phyloP scores from a whole-genome alignment of 768 basidiomycete species.

The Chalciporus pseudorubinellus region DNA sequence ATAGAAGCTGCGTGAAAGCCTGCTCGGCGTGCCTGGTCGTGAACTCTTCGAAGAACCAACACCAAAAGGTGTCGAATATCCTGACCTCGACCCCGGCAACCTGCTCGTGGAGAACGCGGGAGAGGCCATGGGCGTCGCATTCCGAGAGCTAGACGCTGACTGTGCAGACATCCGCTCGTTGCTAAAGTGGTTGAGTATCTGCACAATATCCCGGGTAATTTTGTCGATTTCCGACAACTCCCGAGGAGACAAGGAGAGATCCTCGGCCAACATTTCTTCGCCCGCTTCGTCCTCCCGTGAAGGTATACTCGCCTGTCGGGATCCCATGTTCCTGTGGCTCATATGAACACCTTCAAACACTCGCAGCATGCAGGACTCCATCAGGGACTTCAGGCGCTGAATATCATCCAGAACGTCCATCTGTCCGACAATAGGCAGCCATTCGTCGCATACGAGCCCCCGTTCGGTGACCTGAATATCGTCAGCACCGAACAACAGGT shows the following conservation, averaged over 20 bases:
- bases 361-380: conserved; percentile 83
- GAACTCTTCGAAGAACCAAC: conserved; percentile 48
- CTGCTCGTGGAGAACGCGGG: conserved; percentile 41
- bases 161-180: conserved; percentile 58
- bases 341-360: conserved; percentile 82
- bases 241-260: conserved; percentile 55
- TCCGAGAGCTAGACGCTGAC: conserved; percentile 61
- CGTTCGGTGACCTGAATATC: conserved; percentile 64
- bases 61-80: conserved; percentile 55
- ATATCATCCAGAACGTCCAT: conserved; percentile 75
- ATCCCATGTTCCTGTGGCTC: conserved; percentile 31
- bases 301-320: conserved; percentile 35
- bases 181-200: conserved; percentile 68
- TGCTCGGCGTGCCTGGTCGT: conserved; percentile 64
- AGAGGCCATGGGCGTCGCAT: conserved; percentile 62
- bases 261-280: conserved; percentile 44
- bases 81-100: conserved; percentile 48
- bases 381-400: conserved; percentile 71
- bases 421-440: conserved; percentile 82
- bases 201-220: conserved; percentile 71
- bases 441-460: conserved; percentile 85
- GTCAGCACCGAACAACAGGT: conserved; percentile 88
- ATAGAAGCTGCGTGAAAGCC: conserved; percentile 41
- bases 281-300: conserved; percentile 52
- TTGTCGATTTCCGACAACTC: conserved; percentile 77